Conservation (phyloP, 1,284 basidiomycete species). For the Boletus semigastroideus region DNA sequence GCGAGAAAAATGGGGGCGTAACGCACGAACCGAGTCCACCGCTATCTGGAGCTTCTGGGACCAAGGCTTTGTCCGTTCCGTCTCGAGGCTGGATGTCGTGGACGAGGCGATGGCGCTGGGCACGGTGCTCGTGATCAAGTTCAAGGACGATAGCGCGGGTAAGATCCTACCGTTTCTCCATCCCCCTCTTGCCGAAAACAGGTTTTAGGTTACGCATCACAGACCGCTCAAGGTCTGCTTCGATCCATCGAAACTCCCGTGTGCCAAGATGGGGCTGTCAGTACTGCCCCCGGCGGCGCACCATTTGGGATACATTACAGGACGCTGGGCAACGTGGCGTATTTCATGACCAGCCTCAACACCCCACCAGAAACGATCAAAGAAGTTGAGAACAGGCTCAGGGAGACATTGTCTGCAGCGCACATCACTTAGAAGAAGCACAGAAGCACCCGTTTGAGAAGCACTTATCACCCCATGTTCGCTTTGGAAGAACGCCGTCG, state of each 20-base stretch:
- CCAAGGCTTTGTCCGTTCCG: constrained; percentile 60
- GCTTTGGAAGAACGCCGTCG: background rate
- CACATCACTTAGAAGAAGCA: background rate
- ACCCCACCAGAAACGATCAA: constrained; percentile 55
- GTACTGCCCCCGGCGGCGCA: constrained; percentile 52
- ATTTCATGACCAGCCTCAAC: constrained; percentile 93
- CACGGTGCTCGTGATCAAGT: constrained; percentile 81
- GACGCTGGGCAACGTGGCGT: constrained; percentile 90
- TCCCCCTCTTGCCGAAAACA: constrained; percentile 5
- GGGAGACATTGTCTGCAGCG: constrained; percentile 36
- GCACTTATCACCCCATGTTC: background rate
- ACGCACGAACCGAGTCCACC: constrained; percentile 8
- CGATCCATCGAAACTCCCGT: constrained; percentile 40
- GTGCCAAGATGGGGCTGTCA: constrained; percentile 27
- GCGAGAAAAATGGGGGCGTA: constrained; percentile 35
- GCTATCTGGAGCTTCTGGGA: constrained; percentile 90
- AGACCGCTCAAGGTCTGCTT: constrained; percentile 64
- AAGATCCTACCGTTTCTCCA: constrained; percentile 21
- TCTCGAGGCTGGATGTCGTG: constrained; percentile 63
- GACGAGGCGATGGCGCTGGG: constrained; percentile 86
- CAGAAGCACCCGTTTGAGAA: background rate
- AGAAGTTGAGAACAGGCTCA: constrained; percentile 61
- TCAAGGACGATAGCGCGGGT: constrained; percentile 64
- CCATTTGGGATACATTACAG: constrained; percentile 82
- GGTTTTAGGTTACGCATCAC: constrained; percentile 71